These are phyloP conservation scores for Vitis hybrid DNA, from an alignment of 177 flowering plant genomes.

Conservation along the genomic window DNA sequence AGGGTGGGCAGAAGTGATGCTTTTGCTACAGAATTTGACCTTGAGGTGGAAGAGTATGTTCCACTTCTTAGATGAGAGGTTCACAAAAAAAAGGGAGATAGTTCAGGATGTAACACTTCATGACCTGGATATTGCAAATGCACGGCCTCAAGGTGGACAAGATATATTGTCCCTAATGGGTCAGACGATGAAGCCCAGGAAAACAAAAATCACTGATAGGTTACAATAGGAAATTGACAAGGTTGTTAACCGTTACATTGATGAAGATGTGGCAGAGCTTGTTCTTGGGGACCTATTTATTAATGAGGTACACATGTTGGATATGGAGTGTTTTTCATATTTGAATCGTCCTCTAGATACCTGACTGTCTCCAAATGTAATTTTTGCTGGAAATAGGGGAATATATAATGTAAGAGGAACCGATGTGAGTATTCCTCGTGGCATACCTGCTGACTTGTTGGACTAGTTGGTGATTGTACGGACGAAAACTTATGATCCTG, in stretches of 20 bases:
- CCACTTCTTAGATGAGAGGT: conserved; percentile 99
- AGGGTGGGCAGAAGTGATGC: conserved; percentile 99
- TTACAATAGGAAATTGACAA: conserved; percentile 73
- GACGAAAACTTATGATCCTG: too few relatives aligned
- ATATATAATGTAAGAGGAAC: conserved; percentile 96
- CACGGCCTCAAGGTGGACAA: conserved; percentile 85
- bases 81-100: conserved; percentile 93
- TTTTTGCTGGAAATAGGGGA: conserved; percentile 96
- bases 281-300: conserved; percentile 83
- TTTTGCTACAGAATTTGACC: conserved; percentile 97
- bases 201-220: conserved; percentile 78
- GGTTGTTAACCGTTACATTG: conserved; percentile 77
- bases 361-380: conserved; percentile 89
- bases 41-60: conserved; percentile 99
- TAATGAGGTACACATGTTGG: conserved; percentile 97
- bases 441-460: conserved; percentile 47
- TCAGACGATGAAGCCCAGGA: conserved; percentile 81
- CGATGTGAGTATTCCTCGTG: conserved; percentile 90
- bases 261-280: conserved; percentile 78
- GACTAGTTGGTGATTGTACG: too few relatives aligned
- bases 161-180: conserved; percentile 75
- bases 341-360: conserved; percentile 94
- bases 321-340: conserved; percentile 93
- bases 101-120: conserved; percentile 93
- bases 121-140: conserved; percentile 86